phyloP scores from a whole-genome alignment of 768 basidiomycete genomes.

The Neoboletus subvelutipes region DNA sequence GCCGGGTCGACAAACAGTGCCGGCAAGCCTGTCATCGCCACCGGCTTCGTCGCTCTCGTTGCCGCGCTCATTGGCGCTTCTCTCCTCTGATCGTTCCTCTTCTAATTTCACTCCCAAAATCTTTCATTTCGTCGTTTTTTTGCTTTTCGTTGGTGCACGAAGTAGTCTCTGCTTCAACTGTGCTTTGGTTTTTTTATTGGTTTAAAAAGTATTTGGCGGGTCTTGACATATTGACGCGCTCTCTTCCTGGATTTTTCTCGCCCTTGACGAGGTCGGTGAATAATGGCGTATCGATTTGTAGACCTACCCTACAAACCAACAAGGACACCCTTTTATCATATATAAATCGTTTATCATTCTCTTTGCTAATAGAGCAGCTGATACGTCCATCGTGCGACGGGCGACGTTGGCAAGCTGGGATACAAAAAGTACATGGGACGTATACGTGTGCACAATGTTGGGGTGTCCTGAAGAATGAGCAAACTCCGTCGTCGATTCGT shows the following conservation, averaged over 20 bases:
- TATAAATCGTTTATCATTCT: not conserved
- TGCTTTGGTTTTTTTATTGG: not conserved
- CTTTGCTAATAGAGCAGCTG: not conserved
- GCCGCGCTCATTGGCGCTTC: conserved; percentile 24
- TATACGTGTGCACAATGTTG: not conserved
- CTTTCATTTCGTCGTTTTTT: not conserved
- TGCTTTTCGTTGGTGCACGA: not conserved
- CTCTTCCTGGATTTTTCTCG: not conserved
- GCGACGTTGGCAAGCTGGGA: not conserved
- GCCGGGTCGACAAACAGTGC: conserved; percentile 16
- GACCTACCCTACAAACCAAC: not conserved
- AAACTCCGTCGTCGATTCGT: not conserved
- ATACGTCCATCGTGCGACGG: no score
- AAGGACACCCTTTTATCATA: conserved; percentile 1
- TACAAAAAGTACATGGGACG: not conserved
- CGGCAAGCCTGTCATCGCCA: conserved; percentile 25
- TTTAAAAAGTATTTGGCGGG: not conserved
- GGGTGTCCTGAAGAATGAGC: not conserved
- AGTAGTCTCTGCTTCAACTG: not conserved
- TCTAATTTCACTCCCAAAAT: not conserved
- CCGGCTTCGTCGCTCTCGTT: conserved; percentile 22
- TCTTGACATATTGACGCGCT: not conserved
- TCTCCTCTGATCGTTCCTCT: conserved; percentile 15
- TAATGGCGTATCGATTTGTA: not conserved
- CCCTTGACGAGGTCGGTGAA: conserved; percentile 10